Evolutionary conservation across 352 stramenopile genomes (phyloP), one percentile per base, ranked within the genome.

Genomic region (Peronospora belbahrii): DNA sequence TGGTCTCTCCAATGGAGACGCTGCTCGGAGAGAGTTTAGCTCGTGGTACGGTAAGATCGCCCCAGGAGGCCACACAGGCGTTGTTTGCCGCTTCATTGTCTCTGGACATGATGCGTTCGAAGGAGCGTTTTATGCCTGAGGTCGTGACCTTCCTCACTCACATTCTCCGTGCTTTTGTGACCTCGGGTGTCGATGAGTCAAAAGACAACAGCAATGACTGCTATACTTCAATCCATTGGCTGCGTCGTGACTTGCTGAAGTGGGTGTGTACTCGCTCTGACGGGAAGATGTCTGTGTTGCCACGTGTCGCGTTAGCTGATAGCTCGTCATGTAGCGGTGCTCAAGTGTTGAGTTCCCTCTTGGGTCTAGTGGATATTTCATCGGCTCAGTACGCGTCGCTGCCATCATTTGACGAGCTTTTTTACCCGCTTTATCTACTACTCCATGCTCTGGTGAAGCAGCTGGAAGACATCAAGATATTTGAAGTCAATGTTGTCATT

Each of bases 21-120:
- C 56, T 98, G n/a, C 55, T 98, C n/a, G 84, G 85, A 8, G 86
- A 98, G 55, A 83, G 83, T 19, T 63, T 97, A 18, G 70, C 66
- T 40, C 80, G 85, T 36, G 88, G 85, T 18, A 65, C 72, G 2
- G 37, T 97, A 0, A 65, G 54, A 9, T 79, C 69, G 4, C 59
- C 65, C 0, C 66, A 81, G 43, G 94, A 98, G 41, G 39, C 56
- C 6, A 24, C 22, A 24, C 22, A 24, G 22, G 22, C 6, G 6
- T 6, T 97, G 14, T 79, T 97, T 13, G 54, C 67, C 48, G 80
- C 55, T 43, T 81, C 60, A 61, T 35, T 92, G 33, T 58, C 70
- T 3, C 22, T 24, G 22, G 3, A 84, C 30, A 85, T 87, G 41
- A 83, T 67, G 3, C 70, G 65, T 13, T 76, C n/a, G n/a, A 96